Evolutionary conservation across 495 filamentous ascomycete species (phyloP).

Genomic region (Neurospora intermedia): DNA sequence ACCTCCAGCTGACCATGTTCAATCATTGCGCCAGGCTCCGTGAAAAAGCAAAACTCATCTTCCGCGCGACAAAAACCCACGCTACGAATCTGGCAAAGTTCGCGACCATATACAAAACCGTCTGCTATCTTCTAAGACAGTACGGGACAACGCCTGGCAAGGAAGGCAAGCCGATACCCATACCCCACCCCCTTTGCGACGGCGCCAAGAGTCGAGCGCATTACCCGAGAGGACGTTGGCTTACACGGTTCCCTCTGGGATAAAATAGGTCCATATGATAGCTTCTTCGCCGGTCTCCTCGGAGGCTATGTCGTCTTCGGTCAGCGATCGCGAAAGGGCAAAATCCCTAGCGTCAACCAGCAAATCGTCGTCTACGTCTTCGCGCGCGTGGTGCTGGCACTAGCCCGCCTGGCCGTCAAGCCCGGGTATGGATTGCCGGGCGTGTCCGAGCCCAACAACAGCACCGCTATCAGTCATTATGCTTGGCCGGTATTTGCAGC

Average conservation of each 20-base stretch:
- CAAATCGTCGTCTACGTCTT: conserved; percentile 99
- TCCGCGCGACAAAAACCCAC: conserved; percentile 81
- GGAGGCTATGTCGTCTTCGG: conserved; percentile 94
- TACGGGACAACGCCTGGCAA: conserved; percentile 48
- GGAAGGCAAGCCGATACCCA: conserved; percentile 29
- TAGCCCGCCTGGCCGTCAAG: conserved; percentile 72
- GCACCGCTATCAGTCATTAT: conserved; percentile 46
- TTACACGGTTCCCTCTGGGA: background rate
- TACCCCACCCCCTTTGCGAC: background rate
- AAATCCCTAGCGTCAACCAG: conserved; percentile 74
- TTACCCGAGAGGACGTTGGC: background rate
- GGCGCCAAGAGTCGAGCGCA: background rate
- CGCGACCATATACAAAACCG: conserved; percentile 76
- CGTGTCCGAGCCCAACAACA: conserved; percentile 26
- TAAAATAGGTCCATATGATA: conserved; percentile 55
- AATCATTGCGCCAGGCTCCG: conserved; percentile 42
- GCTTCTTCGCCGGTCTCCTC: conserved; percentile 79
- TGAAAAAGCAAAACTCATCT: conserved; percentile 65
- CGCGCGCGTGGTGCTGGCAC: conserved; percentile 72
- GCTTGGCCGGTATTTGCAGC: conserved; percentile 89
- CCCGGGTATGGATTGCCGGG: conserved; percentile 39
- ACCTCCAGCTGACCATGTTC: background rate
- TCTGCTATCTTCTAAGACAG: conserved; percentile 59
- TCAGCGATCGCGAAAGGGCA: conserved; percentile 45
- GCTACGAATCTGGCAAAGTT: conserved; percentile 86